Percentiles rank a stretch among this genome's conserved stretches.
Evolutionary conservation across 805 yeast species (phyloP).

Genomic region (Wickerhamomyces bovis): DNA sequence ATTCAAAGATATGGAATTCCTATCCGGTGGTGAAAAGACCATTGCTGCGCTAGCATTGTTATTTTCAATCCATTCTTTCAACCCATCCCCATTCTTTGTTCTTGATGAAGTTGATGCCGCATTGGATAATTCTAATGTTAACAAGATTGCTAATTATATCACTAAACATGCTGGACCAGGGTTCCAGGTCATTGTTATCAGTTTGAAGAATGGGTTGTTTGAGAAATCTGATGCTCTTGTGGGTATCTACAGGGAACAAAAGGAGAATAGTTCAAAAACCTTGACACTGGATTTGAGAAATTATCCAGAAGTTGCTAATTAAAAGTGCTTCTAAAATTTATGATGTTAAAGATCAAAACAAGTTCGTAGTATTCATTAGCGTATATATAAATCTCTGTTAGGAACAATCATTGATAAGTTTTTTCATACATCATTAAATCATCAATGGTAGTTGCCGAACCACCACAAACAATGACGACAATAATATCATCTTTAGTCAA

Average conservation of each 20-base stretch:
- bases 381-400: too few relatives aligned
- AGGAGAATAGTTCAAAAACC: slow-evolving; percentile 63
- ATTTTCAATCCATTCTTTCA: slow-evolving; percentile 85
- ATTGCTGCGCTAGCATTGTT: slow-evolving; percentile 91
- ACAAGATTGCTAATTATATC: slow-evolving; percentile 81
- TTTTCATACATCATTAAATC: slow-evolving; percentile 20
- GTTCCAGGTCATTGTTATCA: slow-evolving; percentile 88
- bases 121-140: slow-evolving; percentile 82
- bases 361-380: neutral
- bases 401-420: slow-evolving; percentile 4
- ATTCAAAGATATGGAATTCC: slow-evolving; percentile 83
- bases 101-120: slow-evolving; percentile 99
- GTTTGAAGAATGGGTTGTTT: slow-evolving; percentile 80
- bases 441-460: slow-evolving; percentile 31
- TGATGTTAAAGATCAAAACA: neutral
- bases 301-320: slow-evolving; percentile 37
- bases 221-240: slow-evolving; percentile 87
- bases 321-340: neutral
- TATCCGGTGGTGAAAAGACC: slow-evolving; percentile 96
- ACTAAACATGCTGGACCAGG: slow-evolving; percentile 65
- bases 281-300: slow-evolving; percentile 66
- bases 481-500: slow-evolving; percentile 37
- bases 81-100: slow-evolving; percentile 93
- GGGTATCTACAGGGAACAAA: slow-evolving; percentile 84
- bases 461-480: slow-evolving; percentile 57